A percentile compares a stretch with the other conserved stretches of the same genome.
Conservation (phyloP, 768 basidiomycete genomes). For the Lentinula guzmanii region DNA sequence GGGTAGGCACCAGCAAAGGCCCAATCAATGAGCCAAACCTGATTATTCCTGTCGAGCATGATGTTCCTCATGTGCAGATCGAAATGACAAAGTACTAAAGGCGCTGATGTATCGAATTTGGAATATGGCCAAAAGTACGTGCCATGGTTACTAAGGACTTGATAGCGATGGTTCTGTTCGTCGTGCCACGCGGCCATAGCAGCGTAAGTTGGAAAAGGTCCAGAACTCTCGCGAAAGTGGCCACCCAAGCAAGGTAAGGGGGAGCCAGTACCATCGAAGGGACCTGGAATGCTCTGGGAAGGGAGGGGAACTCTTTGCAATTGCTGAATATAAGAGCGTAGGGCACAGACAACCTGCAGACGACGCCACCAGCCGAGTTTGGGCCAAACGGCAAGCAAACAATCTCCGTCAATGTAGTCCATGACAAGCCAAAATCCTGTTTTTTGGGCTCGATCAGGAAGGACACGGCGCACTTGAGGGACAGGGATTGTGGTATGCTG, state of each 20-base stretch:
- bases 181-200: slow-evolving; percentile 13
- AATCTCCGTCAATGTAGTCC: slow-evolving; percentile 18
- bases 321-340: slow-evolving; percentile 18
- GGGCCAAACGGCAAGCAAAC: slow-evolving; percentile 14
- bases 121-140: neutral
- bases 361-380: slow-evolving; percentile 11
- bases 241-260: slow-evolving; percentile 2
- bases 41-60: slow-evolving; percentile 13
- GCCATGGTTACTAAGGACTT: neutral
- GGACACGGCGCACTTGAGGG: slow-evolving; percentile 12
- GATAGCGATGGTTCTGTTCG: neutral
- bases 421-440: slow-evolving; percentile 14
- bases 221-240: slow-evolving; percentile 6
- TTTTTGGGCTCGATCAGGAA: neutral
- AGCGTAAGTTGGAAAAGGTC: slow-evolving; percentile 15
- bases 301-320: slow-evolving; percentile 12
- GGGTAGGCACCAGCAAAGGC: slow-evolving; percentile 6
- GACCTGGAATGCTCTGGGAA: slow-evolving; percentile 13
- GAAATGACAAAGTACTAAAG: slow-evolving; percentile 8
- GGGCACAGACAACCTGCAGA: slow-evolving; percentile 12
- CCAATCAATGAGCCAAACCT: slow-evolving; percentile 6
- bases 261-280: slow-evolving; percentile 11
- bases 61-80: slow-evolving; percentile 18
- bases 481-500: slow-evolving; percentile 11
- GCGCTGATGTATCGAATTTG: neutral